Base-by-base conservation (phyloP, 148 eudicot species). In the Beta vulgaris region DNA sequence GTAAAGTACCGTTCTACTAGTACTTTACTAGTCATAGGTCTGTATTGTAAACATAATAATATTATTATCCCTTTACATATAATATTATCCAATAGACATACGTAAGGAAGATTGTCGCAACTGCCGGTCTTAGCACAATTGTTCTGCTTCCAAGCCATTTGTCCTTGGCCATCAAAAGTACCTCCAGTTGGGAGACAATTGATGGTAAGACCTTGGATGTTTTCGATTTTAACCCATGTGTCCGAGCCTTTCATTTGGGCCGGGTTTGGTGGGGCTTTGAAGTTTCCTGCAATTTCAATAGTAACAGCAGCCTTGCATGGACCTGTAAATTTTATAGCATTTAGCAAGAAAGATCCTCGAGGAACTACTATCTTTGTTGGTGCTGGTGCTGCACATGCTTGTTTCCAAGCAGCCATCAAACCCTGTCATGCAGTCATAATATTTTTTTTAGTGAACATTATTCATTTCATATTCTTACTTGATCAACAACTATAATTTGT, bases 161-260 rank as follows among this genome's bases (percentile, higher is more conserved):
- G 39, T 3, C 96, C 93, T 55, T 87, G 86, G 10, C 96, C 93
- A 18, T 93, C 96, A 23, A 89, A 78, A 16, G n/a, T 35, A 14
- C 90, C 91, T 18, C 81, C 87, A 15, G 72, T 79, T 9, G 46
- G 3, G 1, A 49, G 63, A 25, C 81, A 84, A 7, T 76, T 79
- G 35, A 90, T 29, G 0, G 85, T 86, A 10, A 90, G 80, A 11
- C 57, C 62, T 0, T 74, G n/a, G 5, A 90, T 65, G 37, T 80
- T 49, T 21, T 82, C 77, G 18, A 90, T n/a, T 2, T 80, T 75
- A 19, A 93, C 69, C 91, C 90, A 87, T 3, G 83, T 76, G 9
- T 75, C 85, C 4, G 37, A 64, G 10, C 86, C 84, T 35, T 82
- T 73, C 64, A 84, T 72, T 2, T 51, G 31, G 7, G 71, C 74